These are phyloP conservation scores for Middelhovenomyces tepae DNA, from an alignment of 805 yeast species.

Conservation along the genomic window DNA sequence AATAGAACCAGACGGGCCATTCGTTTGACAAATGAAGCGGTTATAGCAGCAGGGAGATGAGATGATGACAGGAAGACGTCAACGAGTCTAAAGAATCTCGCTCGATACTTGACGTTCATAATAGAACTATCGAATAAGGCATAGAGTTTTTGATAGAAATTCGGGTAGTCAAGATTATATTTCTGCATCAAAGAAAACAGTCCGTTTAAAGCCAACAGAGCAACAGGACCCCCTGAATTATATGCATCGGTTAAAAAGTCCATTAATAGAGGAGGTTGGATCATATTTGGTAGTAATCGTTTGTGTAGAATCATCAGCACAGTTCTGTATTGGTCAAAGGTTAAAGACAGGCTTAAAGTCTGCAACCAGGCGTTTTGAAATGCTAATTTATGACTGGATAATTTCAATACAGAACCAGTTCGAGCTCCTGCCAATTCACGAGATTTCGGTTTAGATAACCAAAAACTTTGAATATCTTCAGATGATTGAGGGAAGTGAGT, in stretches of 20 bases:
- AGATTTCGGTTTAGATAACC: slow-evolving; percentile 14
- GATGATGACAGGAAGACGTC: slow-evolving; percentile 82
- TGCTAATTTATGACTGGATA: slow-evolving; percentile 44
- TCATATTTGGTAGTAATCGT: slow-evolving; percentile 71
- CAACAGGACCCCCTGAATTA: slow-evolving; percentile 49
- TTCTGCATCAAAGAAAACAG: slow-evolving; percentile 75
- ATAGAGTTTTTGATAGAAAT: slow-evolving; percentile 76
- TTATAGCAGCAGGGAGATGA: slow-evolving; percentile 71
- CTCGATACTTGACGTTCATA: slow-evolving; percentile 68
- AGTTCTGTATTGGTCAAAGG: slow-evolving; percentile 54
- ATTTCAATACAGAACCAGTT: slow-evolving; percentile 32
- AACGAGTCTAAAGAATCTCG: slow-evolving; percentile 79
- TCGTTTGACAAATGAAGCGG: slow-evolving; percentile 84
- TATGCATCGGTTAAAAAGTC: slow-evolving; percentile 89
- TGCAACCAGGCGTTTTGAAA: slow-evolving; percentile 65
- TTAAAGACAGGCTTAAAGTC: slow-evolving; percentile 42
- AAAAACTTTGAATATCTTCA: slow-evolving; percentile 15
- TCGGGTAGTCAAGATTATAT: slow-evolving; percentile 84
- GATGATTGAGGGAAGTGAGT: slow-evolving; percentile 18
- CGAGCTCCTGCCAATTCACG: slow-evolving; percentile 20
- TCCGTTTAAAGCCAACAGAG: slow-evolving; percentile 78
- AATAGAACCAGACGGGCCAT: slow-evolving; percentile 65
- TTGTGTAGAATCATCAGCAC: slow-evolving; percentile 68
- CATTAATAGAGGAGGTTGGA: slow-evolving; percentile 76
- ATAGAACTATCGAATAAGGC: slow-evolving; percentile 67